Conservation (phyloP, 2,329 filamentous ascomycete genomes). For the Pseudogymnoascus verrucosus region DNA sequence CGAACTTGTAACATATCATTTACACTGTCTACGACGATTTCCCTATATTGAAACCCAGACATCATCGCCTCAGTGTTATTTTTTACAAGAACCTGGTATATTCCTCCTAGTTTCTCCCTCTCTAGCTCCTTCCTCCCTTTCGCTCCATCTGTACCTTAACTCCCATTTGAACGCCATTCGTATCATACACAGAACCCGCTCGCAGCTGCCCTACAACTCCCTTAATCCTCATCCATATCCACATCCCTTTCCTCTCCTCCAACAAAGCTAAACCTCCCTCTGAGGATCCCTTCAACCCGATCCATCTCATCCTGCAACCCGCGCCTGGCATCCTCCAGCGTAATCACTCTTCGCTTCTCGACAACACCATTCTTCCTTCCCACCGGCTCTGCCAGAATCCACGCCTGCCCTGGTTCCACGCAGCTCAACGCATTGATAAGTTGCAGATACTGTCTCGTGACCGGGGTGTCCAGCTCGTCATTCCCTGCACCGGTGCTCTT, state of each 20-base stretch:
- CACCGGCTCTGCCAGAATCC: conserved; percentile 55
- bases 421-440: conserved; percentile 90
- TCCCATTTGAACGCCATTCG: not conserved
- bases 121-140: conserved; percentile 1
- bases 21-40: not conserved
- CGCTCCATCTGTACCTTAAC: conserved; percentile 2
- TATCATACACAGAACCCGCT: not conserved
- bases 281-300: conserved; percentile 76
- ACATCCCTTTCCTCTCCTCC: conserved; percentile 35
- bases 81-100: conserved; percentile 8
- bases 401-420: conserved; percentile 73
- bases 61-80: not conserved
- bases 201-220: not conserved
- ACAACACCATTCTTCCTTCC: conserved; percentile 29
- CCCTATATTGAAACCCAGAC: not conserved
- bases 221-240: conserved; percentile 9
- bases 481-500: conserved; percentile 30
- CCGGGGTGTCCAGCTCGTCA: conserved; percentile 53
- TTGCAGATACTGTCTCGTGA: conserved; percentile 73
- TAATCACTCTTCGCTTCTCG: conserved; percentile 68
- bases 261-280: conserved; percentile 77
- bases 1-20: not conserved
- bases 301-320: conserved; percentile 90
- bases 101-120: conserved; percentile 5
- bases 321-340: conserved; percentile 74